Evolutionary conservation across 345 rosid genomes (phyloP), one percentile per base, ranked within the genome.

Genomic region (Acer saccharum): DNA sequence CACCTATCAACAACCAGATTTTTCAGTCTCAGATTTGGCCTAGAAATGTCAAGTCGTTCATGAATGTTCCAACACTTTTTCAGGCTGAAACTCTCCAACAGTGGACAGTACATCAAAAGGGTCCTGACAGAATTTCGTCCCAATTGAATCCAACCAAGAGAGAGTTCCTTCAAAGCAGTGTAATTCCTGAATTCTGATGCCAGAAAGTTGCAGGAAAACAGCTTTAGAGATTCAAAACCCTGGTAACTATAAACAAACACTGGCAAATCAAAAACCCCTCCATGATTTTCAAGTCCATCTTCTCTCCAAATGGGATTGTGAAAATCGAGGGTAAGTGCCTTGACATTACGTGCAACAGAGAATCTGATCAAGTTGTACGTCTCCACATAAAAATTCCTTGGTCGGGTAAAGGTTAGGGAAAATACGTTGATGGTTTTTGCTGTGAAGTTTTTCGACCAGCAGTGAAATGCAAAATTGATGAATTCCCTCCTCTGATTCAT

Each of bases 121-220:
- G 7, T 2, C 10, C n/a, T 4, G 2, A 89, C 7, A 0, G 85
- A 20, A 16, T 7, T 29, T 1, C 12, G 1, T 0, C 27, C 72
- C 12, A 92, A 27, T 39, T 41, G 18, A 1, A 84, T 77, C 88
- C 89, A 85, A 0, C 86, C 89, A 0, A 90, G 14, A 41, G 79
- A 83, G 25, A 92, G 68, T 1, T 58, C 52, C 80, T 75, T 81
- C 2, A 90, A 69, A 4, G 60, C 41, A 8, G 1, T 60, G 6
- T 77, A 65, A 25, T 76, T 74, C 3, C 65, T 10, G 65, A 88
- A 68, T 20, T 1, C 23, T 1, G 66, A 7, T 0, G 4, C 77
- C 0, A 79, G 57, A 50, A 86, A 78, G 5, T 62, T 14, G 65
- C 91, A 86, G 1, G 81, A 70, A 11, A 25, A 82, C 48, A 87